These are phyloP conservation scores for Raffaelea albimanens DNA, from an alignment of 2,329 filamentous ascomycete species.

Conservation along the genomic window DNA sequence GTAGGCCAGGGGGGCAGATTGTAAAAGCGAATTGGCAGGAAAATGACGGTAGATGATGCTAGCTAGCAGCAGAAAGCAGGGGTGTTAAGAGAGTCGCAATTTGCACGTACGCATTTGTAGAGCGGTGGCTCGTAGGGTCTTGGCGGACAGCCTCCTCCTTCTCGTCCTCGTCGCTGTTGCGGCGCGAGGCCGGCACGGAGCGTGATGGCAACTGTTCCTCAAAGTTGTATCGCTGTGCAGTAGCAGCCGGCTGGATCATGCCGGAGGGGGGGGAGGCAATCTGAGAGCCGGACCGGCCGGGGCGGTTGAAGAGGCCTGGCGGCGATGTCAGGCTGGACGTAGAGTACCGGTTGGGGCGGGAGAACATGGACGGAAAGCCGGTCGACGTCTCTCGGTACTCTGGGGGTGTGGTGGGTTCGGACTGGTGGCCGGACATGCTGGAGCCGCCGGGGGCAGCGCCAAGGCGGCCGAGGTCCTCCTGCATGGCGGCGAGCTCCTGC, in stretches of 20 bases:
- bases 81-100: too few relatives aligned
- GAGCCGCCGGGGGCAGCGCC: slow-evolving; percentile 36
- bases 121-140: slow-evolving; percentile 61
- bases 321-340: slow-evolving; percentile 79
- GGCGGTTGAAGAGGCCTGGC: slow-evolving; percentile 62
- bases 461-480: slow-evolving; percentile 61
- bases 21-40: too few relatives aligned
- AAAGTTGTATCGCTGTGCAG: slow-evolving; percentile 37
- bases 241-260: slow-evolving; percentile 33
- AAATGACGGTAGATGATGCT: too few relatives aligned
- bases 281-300: slow-evolving; percentile 68
- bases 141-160: slow-evolving; percentile 66
- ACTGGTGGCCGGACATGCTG: slow-evolving; percentile 59
- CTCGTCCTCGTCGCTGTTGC: slow-evolving; percentile 86
- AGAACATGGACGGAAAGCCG: slow-evolving; percentile 71
- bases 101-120: slow-evolving; percentile 77
- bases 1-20: too few relatives aligned
- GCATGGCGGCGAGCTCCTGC: slow-evolving; percentile 75
- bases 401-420: slow-evolving; percentile 91
- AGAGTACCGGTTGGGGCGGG: slow-evolving; percentile 79
- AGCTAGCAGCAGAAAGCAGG: too few relatives aligned
- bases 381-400: slow-evolving; percentile 69
- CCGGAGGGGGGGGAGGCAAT: slow-evolving; percentile 67
- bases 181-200: slow-evolving; percentile 76
- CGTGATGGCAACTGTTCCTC: slow-evolving; percentile 66